phyloP scores from a whole-genome alignment of 2,329 filamentous ascomycete species.

The Colletotrichum chrysophilum region DNA sequence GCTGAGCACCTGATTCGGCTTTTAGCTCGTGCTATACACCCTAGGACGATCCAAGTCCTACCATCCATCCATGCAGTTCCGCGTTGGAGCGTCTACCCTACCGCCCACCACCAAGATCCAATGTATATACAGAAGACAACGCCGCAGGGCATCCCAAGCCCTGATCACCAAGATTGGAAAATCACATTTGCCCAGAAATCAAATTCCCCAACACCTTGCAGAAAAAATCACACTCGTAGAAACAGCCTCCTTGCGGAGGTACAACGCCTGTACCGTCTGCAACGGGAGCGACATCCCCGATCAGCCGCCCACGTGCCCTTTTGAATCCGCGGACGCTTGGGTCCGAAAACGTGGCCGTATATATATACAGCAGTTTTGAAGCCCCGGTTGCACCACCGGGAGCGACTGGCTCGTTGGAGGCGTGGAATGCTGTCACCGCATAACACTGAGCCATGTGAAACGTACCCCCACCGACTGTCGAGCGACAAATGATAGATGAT shows the following conservation, averaged over 20 bases:
- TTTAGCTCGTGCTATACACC: neutral
- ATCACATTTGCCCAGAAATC: neutral
- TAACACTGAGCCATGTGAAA: constrained; percentile 11
- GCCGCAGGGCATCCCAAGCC: neutral
- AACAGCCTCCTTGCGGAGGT: constrained; percentile 9
- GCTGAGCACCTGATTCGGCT: neutral
- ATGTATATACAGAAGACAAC: constrained; percentile 10
- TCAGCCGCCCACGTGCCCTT: neutral
- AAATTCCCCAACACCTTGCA: constrained; percentile 19
- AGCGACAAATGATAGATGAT: neutral
- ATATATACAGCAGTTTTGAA: constrained; percentile 14
- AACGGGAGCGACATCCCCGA: neutral
- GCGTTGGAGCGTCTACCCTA: neutral
- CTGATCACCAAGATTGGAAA: neutral
- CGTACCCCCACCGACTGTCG: constrained; percentile 11
- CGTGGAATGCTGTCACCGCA: constrained; percentile 20
- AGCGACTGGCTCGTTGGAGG: neutral
- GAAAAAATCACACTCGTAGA: neutral
- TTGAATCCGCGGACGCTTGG: neutral
- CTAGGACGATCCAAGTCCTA: neutral
- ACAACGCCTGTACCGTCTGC: constrained; percentile 8
- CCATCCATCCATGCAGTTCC: neutral
- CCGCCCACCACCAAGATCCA: neutral
- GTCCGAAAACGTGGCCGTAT: constrained; percentile 16
- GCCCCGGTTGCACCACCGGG: constrained; percentile 1